Evolutionary conservation across 805 yeast genomes (phyloP).

Genomic region (Metschnikowia sp.): DNA sequence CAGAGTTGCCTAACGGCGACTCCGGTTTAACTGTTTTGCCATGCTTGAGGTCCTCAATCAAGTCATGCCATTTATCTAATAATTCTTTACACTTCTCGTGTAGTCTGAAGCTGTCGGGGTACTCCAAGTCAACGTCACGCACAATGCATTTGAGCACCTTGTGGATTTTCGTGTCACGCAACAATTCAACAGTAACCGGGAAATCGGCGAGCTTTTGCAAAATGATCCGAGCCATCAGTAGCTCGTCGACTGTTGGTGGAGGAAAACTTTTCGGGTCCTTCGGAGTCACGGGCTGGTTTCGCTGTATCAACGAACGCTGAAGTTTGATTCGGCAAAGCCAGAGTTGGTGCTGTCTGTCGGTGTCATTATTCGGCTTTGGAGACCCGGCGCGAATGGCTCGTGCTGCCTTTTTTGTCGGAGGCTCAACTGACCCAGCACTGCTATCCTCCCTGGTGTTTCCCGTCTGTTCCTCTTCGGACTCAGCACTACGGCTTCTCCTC

Average conservation of each 20-base stretch:
- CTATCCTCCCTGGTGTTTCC: too few relatives aligned
- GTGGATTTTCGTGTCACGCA: constrained; percentile 46
- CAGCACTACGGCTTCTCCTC: too few relatives aligned
- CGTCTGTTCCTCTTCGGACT: too few relatives aligned
- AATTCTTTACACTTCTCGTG: constrained; percentile 44
- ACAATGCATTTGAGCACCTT: constrained; percentile 50
- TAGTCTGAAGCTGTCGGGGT: constrained; percentile 43
- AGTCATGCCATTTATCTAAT: constrained; percentile 38
- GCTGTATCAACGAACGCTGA: constrained; percentile 47
- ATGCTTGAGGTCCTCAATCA: constrained; percentile 33
- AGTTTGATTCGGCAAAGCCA: constrained; percentile 48
- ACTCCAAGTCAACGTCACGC: constrained; percentile 37
- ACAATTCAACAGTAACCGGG: constrained; percentile 38
- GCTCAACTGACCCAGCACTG: not conserved
- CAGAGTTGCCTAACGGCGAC: constrained; percentile 13
- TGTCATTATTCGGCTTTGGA: constrained; percentile 15
- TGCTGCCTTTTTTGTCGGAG: not conserved
- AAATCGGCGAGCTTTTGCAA: constrained; percentile 42
- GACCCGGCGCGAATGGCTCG: constrained; percentile 1
- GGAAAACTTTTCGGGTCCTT: constrained; percentile 30
- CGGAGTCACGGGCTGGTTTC: constrained; percentile 40
- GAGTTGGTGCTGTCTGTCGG: constrained; percentile 42
- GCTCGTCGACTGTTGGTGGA: constrained; percentile 44
- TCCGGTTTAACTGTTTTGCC: constrained; percentile 22
- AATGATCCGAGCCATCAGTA: constrained; percentile 38